A percentile compares a stretch with the other conserved stretches of the same genome.
These are phyloP conservation scores for Aureobasidium sp. DNA, from an alignment of 2,329 filamentous ascomycete genomes.

Conservation along the genomic window DNA sequence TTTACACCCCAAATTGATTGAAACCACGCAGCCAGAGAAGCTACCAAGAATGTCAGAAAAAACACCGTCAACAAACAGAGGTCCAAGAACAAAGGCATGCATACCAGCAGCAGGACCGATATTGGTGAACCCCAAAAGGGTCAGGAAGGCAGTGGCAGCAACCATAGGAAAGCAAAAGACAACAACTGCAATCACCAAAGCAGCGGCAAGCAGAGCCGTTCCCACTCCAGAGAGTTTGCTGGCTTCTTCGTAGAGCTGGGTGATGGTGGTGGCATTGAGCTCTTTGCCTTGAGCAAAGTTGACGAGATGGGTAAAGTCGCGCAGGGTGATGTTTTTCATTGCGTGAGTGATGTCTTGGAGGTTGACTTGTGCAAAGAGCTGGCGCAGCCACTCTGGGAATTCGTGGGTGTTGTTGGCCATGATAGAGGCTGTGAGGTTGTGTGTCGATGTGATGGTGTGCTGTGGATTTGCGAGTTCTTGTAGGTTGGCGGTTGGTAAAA, in stretches of 20 bases:
- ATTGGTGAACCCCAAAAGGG: neutral
- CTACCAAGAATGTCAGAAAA: neutral
- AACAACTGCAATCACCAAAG: neutral
- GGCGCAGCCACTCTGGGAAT: neutral
- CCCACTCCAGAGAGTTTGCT: neutral
- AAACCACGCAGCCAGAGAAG: conserved; percentile 14
- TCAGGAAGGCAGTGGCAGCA: neutral
- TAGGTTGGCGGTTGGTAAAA: neutral
- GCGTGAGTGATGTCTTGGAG: neutral
- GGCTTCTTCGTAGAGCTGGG: conserved; percentile 1
- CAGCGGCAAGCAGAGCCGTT: neutral
- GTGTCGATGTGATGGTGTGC: neutral
- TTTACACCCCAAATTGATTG: conserved; percentile 22
- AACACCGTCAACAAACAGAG: too few relatives aligned
- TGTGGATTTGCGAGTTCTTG: neutral
- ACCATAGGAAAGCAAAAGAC: neutral
- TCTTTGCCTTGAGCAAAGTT: neutral
- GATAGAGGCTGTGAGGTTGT: neutral
- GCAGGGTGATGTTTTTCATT: neutral
- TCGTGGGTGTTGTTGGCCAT: neutral
- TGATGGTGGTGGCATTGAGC: neutral
- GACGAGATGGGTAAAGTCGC: neutral
- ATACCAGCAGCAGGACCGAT: neutral
- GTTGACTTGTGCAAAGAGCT: neutral
- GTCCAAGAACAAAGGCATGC: neutral